Base-by-base conservation (phyloP, 192 early-diverging fungal species). In the Backusella circina region DNA sequence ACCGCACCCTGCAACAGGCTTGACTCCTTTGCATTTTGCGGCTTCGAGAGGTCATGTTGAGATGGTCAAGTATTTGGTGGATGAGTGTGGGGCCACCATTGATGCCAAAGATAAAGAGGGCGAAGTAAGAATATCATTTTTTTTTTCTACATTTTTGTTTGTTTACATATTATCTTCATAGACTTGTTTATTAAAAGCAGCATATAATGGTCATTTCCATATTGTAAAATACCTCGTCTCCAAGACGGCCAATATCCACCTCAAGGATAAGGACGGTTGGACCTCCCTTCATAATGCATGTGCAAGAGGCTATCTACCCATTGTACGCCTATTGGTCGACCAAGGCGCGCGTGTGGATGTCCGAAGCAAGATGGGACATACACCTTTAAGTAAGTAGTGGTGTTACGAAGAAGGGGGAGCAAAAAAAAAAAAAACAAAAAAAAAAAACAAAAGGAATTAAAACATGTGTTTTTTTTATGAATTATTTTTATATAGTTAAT, bases 221-320 rank as follows among this genome's bases (percentile, higher is more conserved):
- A 83, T 92, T 18, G 87, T 91, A 7, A 75, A 72, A 28, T 88
- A 84, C 50, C 80, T 95, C 41, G 41, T 93, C n/a, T 32, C 33
- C 47, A 79, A 84, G 10, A 79, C 82, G 6, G 89, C 92, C 2
- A 81, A 91, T 71, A 83, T 90, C n/a, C 72, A 85, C 37, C 84
- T 85, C 35, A 57, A 76, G 23, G 94, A 95, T 78, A 83, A 83
- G 36, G 91, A 93, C 57, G 91, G 92, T 0, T 93, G 90, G 90
- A 89, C 92, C 8, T 86, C 91, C 0, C 86, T 95, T 65, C 94
- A 94, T 79, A 93, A 94, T 75, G 88, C 92, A 37, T 83, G 83
- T 33, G 82, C 87, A 5, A 72, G 78, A 31, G 90, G 90, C 3
- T 82, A 88, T 67, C 70, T 89, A 9, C 79, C 79, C 15, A 85